A percentile compares a stretch with the other conserved stretches of the same genome.
Conservation (phyloP, 176 grass and related monocot genomes). For the Rhynchospora breviuscula region DNA sequence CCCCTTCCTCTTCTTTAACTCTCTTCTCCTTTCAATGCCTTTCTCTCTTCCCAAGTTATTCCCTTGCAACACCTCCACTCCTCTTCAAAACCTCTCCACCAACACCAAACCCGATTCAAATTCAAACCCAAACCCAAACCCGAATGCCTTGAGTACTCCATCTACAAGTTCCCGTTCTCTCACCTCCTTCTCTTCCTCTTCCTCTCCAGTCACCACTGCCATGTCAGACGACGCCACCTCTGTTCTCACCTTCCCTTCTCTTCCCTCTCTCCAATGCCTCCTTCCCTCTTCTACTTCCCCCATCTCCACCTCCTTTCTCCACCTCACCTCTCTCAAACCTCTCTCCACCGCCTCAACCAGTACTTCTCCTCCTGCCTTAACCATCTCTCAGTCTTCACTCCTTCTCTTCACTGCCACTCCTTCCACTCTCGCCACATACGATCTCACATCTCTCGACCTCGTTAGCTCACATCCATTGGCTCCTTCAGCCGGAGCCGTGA, state of each 20-base stretch:
- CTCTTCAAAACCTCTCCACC: background rate
- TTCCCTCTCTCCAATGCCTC: slow-evolving; percentile 51
- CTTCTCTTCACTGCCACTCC: slow-evolving; percentile 28
- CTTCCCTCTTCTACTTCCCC: background rate
- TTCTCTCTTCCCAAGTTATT: slow-evolving; percentile 20
- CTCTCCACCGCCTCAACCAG: background rate
- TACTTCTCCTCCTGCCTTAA: slow-evolving; percentile 4
- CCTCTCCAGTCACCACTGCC: slow-evolving; percentile 20
- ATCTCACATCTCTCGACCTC: slow-evolving; percentile 36
- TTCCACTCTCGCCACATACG: slow-evolving; percentile 29
- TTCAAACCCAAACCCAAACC: background rate
- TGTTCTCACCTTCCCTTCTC: slow-evolving; percentile 34
- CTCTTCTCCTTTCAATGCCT: background rate
- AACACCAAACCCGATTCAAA: background rate
- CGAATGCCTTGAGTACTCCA: slow-evolving; percentile 8
- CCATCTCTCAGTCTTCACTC: background rate
- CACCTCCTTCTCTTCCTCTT: slow-evolving; percentile 35
- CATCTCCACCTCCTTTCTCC: slow-evolving; percentile 22
- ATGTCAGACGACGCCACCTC: slow-evolving; percentile 54
- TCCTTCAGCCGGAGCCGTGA: slow-evolving; percentile 43
- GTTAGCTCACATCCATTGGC: slow-evolving; percentile 16
- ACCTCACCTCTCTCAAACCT: slow-evolving; percentile 38
- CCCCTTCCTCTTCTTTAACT: background rate
- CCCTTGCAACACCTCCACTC: slow-evolving; percentile 18
- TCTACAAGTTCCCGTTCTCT: slow-evolving; percentile 11